These are phyloP conservation scores for Nemophila menziesii DNA, from an alignment of 257 asterid species.

Conservation along the genomic window DNA sequence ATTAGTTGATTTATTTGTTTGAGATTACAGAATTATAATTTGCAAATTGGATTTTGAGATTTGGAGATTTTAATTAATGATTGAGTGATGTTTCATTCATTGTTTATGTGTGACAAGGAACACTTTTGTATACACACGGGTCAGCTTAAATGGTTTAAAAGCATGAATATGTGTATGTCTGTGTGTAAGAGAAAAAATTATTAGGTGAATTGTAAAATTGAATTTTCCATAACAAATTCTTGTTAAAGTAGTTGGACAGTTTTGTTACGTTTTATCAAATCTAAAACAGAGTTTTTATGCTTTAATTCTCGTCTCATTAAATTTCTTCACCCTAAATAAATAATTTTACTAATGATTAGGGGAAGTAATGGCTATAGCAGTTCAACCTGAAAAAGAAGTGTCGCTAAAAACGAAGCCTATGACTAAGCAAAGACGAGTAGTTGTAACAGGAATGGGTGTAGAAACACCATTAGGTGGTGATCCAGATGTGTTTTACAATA, in stretches of 20 bases:
- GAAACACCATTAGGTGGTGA: constrained; percentile 77
- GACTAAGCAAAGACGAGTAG: constrained; percentile 75
- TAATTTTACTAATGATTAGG: constrained; percentile 46
- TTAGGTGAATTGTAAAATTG: too few species aligned
- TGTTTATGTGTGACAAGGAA: constrained; percentile 17
- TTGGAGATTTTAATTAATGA: neutral
- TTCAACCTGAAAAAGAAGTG: constrained; percentile 41
- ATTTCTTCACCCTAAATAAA: too few species aligned
- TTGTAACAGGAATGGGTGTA: constrained; percentile 95
- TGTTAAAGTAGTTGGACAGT: too few species aligned
- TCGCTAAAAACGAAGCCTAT: constrained; percentile 43
- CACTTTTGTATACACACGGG: constrained; percentile 4
- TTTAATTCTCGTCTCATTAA: too few species aligned
- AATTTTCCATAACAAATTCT: too few species aligned
- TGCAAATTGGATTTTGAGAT: neutral
- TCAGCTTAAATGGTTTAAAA: neutral
- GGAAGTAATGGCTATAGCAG: constrained; percentile 40
- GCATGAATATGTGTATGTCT: neutral
- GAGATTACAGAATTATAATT: neutral
- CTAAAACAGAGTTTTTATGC: neutral
- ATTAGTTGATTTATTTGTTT: neutral
- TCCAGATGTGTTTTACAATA: constrained; percentile 65
- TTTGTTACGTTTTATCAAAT: too few species aligned
- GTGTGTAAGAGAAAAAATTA: neutral
- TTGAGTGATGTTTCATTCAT: constrained; percentile 6